Percentiles rank a stretch among this genome's conserved stretches.
phyloP scores from a whole-genome alignment of 768 basidiomycete species.

The Hericium alpestre region DNA sequence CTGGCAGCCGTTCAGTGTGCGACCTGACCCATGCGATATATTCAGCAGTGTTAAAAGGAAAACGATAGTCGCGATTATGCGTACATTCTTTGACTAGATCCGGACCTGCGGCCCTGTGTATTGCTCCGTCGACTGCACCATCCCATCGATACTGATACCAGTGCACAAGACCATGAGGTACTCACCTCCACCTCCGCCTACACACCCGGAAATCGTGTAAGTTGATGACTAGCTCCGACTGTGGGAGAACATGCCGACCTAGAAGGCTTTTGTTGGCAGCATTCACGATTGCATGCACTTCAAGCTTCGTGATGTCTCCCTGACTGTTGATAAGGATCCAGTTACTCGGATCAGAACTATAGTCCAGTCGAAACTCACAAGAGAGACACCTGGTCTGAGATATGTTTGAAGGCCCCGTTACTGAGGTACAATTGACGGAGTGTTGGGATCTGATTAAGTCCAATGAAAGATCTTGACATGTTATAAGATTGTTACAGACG shows the following conservation, averaged over 20 bases:
- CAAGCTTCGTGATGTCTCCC: conserved; percentile 67
- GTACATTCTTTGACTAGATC: conserved; percentile 60
- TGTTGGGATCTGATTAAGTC: conserved; percentile 43
- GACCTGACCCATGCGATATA: conserved; percentile 19
- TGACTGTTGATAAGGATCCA: conserved; percentile 34
- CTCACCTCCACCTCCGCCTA: conserved; percentile 73
- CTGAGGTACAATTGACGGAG: conserved; percentile 41
- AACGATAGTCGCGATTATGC: background rate
- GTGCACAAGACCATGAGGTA: conserved; percentile 1
- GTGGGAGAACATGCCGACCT: conserved; percentile 29
- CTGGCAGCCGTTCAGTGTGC: conserved; percentile 51
- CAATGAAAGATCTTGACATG: conserved; percentile 11
- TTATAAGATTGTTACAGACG: background rate
- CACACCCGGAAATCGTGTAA: background rate
- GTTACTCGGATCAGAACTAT: background rate
- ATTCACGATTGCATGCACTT: conserved; percentile 70
- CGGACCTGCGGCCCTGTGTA: conserved; percentile 65
- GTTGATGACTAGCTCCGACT: background rate
- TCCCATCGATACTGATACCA: background rate
- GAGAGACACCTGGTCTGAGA: conserved; percentile 46
- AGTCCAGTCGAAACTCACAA: conserved; percentile 34
- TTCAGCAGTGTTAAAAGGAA: background rate
- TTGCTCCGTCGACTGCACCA: conserved; percentile 65
- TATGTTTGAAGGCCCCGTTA: conserved; percentile 25
- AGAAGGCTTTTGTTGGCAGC: conserved; percentile 67